Percentiles rank a stretch among this genome's conserved stretches.
Evolutionary conservation across 2,329 filamentous ascomycete genomes (phyloP).

Genomic region (Calonectria henricotiae): DNA sequence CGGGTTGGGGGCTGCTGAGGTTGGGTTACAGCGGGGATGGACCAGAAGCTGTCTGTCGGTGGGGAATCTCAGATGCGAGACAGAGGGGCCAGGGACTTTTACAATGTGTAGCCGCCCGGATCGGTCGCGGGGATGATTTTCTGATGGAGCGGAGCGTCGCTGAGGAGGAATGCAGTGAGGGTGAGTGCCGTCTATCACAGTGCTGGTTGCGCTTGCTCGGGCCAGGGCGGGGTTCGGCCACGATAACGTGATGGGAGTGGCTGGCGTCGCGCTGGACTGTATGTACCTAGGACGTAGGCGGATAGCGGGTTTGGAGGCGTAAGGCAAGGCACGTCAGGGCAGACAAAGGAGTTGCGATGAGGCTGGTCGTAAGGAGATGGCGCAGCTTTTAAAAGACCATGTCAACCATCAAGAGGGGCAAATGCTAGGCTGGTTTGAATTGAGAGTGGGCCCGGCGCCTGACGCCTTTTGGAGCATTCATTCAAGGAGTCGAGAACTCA

Average conservation of each 20-base stretch:
- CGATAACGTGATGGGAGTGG: constrained; percentile 54
- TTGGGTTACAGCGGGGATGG: constrained; percentile 38
- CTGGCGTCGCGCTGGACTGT: constrained; percentile 45
- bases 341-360: constrained; percentile 19
- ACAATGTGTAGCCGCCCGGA: constrained; percentile 18
- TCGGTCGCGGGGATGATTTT: constrained; percentile 37
- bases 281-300: constrained; percentile 23
- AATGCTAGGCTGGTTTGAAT: constrained; percentile 20
- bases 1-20: constrained; percentile 25
- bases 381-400: constrained; percentile 28
- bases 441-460: constrained; percentile 29
- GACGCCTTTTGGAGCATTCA: constrained; percentile 28
- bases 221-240: constrained; percentile 50
- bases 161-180: constrained; percentile 42
- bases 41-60: constrained; percentile 25
- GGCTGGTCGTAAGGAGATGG: constrained; percentile 2
- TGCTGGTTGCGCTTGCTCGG: constrained; percentile 52
- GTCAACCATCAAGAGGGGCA: constrained; percentile 19
- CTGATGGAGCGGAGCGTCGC: constrained; percentile 43
- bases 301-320: constrained; percentile 23
- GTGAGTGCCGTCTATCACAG: constrained; percentile 46
- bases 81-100: constrained; percentile 28
- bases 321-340: not conserved
- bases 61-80: constrained; percentile 38
- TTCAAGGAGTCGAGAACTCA: constrained; percentile 28